A percentile compares a stretch with the other conserved stretches of the same genome.
phyloP scores from a whole-genome alignment of 495 filamentous ascomycete species.

The Cercophora scortea region DNA sequence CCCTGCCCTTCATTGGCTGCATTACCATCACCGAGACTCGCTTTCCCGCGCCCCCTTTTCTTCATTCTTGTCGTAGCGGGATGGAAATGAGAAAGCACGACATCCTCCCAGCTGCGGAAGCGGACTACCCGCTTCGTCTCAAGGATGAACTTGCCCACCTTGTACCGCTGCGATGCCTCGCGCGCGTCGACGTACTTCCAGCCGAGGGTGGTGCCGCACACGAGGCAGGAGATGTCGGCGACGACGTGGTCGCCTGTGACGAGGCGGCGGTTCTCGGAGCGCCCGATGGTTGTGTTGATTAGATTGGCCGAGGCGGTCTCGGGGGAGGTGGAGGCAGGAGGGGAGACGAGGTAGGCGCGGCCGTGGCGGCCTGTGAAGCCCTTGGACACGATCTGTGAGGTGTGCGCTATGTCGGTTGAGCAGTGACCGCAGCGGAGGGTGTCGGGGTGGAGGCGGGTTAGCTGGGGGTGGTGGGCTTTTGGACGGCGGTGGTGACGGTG shows the following conservation, averaged over 20 bases:
- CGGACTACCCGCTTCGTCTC: conserved; percentile 69
- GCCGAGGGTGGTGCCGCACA: conserved; percentile 62
- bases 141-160: conserved; percentile 93
- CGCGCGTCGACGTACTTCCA: conserved; percentile 93
- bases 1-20: background rate
- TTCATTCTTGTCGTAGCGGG: background rate
- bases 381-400: conserved; percentile 77
- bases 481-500: no score
- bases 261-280: conserved; percentile 59
- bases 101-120: conserved; percentile 62
- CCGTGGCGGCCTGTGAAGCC: conserved; percentile 93
- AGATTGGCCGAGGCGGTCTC: conserved; percentile 17
- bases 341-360: conserved; percentile 78
- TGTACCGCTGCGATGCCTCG: conserved; percentile 77
- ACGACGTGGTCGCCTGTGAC: conserved; percentile 71
- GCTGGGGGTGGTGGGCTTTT: background rate
- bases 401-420: conserved; percentile 64
- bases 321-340: conserved; percentile 18
- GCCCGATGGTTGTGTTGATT: conserved; percentile 40
- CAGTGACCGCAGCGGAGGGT: conserved; percentile 68
- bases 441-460: conserved; percentile 30
- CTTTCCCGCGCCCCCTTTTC: background rate
- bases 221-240: conserved; percentile 44
- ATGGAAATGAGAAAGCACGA: conserved; percentile 8
- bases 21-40: background rate